Evolutionary conservation across 2,329 filamentous ascomycete genomes (phyloP), one percentile per base, ranked within the genome.

Genomic region (Akanthomyces muscarius): DNA sequence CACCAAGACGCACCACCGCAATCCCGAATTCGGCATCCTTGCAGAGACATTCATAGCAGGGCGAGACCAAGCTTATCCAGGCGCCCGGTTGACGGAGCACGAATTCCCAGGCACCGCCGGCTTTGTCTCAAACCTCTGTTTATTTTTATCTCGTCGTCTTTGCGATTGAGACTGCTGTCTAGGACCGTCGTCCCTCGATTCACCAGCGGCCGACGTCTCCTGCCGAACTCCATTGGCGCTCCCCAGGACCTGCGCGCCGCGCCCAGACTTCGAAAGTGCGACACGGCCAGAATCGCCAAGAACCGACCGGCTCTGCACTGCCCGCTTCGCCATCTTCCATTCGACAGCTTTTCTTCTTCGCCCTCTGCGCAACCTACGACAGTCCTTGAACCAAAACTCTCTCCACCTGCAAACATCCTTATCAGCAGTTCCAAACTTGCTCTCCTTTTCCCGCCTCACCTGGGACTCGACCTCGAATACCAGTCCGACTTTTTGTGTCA

Each of bases 221-320:
- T 16, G 45, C 57, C 57, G 30, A 13, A 23, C 54, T 5, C 4
- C 23, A 45, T 23, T 36, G 23, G 42, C 42, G 14, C 25, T 28
- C 16, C 11, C 41, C 1, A 36, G 18, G 33, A 18, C 54, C 25
- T 4, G 38, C 23, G 14, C 16, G 21, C 23, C 54, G 54, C 42
- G 33, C 54, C 54, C 41, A 58, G 54, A 33, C 54, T 16, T 25
- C 25, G 28, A 23, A 61, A 53, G 58, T 53, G 58, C 48, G 47
- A 53, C 58, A 45, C 58, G 13, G 33, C 42, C 47, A 30, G 8
- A 30, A 50, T 50, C 36, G 47, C 47, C 57, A 41, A 60, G 48
- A 41, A 50, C 4, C 45, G n/a, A 58, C 10, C 25, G 44, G 18
- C 21, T 53, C 38, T 61, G 48, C 58, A 45, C 48, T 36, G 47